These are phyloP conservation scores for Sclerotinia minor DNA, from an alignment of 2,329 filamentous ascomycete species.

Conservation along the genomic window DNA sequence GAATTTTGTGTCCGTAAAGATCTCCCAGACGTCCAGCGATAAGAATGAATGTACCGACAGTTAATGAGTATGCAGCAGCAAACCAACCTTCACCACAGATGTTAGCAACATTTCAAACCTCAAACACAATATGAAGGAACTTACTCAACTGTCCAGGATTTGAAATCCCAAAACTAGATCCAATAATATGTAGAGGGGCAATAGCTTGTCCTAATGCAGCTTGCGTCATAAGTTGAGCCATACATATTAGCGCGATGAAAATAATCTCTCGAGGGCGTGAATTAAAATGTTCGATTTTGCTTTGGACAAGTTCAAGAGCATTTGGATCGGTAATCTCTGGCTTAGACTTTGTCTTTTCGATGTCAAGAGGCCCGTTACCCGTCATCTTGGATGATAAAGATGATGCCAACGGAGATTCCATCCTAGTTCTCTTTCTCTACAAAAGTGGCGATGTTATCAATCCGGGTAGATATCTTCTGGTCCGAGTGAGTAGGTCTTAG, in stretches of 20 bases:
- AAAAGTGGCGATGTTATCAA: not conserved
- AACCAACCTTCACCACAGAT: constrained; percentile 49
- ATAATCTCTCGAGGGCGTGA: constrained; percentile 40
- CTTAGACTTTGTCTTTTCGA: constrained; percentile 10
- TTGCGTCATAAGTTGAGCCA: constrained; percentile 51
- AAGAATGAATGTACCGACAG: constrained; percentile 55
- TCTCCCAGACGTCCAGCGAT: constrained; percentile 54
- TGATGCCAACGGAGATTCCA: not conserved
- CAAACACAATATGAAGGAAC: not conserved
- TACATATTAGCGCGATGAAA: constrained; percentile 49
- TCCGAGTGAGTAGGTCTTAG: not conserved
- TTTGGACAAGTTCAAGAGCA: constrained; percentile 26
- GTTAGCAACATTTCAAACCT: not conserved
- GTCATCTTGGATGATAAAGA: not conserved
- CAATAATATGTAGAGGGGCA: constrained; percentile 51
- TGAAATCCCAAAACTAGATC: constrained; percentile 48
- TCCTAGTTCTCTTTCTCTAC: not conserved
- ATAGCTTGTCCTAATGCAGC: constrained; percentile 51
- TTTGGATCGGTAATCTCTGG: not conserved
- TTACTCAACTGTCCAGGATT: constrained; percentile 45
- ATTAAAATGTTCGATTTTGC: constrained; percentile 20
- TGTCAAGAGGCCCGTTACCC: not conserved
- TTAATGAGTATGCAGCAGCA: constrained; percentile 58
- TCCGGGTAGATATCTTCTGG: not conserved
- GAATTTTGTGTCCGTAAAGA: constrained; percentile 53